phyloP scores from a whole-genome alignment of 2,329 filamentous ascomycete species.

The Colletotrichum lupini region DNA sequence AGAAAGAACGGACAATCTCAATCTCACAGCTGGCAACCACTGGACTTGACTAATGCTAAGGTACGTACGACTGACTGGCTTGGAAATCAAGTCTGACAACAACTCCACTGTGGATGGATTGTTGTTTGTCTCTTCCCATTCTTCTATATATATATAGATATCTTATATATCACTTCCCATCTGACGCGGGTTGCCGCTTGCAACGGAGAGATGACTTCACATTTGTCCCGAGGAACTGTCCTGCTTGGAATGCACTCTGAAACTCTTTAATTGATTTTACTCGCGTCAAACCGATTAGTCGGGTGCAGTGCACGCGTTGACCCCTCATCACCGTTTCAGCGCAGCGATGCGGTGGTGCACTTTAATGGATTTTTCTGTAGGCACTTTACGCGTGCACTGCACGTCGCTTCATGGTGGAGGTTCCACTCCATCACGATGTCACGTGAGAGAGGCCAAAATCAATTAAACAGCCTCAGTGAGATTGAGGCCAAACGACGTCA shows the following conservation, averaged over 20 bases:
- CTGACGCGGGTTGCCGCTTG: slow-evolving; percentile 19
- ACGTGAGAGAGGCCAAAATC: slow-evolving; percentile 24
- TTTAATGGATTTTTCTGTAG: slow-evolving; percentile 23
- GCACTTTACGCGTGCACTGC: slow-evolving; percentile 26
- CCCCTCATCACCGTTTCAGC: neutral
- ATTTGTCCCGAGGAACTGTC: neutral
- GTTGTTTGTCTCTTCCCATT: slow-evolving; percentile 8
- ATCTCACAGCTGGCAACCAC: slow-evolving; percentile 12
- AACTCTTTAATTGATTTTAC: neutral
- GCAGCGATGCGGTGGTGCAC: neutral
- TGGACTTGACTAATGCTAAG: slow-evolving; percentile 28
- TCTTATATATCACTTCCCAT: neutral
- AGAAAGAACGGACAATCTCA: neutral
- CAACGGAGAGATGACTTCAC: slow-evolving; percentile 18
- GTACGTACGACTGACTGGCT: neutral
- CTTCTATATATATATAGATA: no score
- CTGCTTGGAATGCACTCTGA: neutral
- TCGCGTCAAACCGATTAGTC: neutral
- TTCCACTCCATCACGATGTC: slow-evolving; percentile 28
- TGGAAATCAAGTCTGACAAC: slow-evolving; percentile 25
- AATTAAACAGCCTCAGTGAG: slow-evolving; percentile 3
- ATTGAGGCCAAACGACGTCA: slow-evolving; percentile 5
- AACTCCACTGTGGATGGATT: slow-evolving; percentile 17
- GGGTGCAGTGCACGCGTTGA: neutral
- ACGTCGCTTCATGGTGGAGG: neutral